Percentiles rank a stretch among this genome's conserved stretches.
These are phyloP conservation scores for Coemansia sp. DNA, from an alignment of 192 early-diverging fungal genomes.

Conservation along the genomic window DNA sequence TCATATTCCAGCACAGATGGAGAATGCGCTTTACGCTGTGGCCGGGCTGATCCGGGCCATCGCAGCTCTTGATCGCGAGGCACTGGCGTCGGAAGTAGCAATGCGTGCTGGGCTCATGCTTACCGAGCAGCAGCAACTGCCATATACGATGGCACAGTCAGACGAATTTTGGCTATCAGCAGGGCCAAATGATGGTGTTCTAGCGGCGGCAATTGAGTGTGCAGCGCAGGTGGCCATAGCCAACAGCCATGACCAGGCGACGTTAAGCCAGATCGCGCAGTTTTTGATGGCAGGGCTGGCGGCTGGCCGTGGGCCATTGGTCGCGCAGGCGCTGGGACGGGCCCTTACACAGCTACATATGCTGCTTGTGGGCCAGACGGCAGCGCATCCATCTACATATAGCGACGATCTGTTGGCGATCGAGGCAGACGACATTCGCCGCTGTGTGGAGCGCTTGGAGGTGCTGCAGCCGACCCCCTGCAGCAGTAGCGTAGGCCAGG, in stretches of 20 bases:
- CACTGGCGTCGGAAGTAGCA: conserved; percentile 12
- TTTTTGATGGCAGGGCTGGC: conserved; percentile 18
- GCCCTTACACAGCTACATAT: conserved; percentile 7
- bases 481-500: background rate
- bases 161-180: conserved; percentile 11
- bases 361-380: background rate
- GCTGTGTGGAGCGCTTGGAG: conserved; percentile 26
- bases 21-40: conserved; percentile 14
- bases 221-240: conserved; percentile 6
- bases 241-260: conserved; percentile 10
- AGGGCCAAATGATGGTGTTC: conserved; percentile 6
- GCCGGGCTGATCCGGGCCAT: conserved; percentile 14
- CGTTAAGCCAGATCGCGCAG: conserved; percentile 10
- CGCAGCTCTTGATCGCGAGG: conserved; percentile 4
- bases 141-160: background rate
- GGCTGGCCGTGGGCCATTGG: background rate
- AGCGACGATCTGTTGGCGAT: conserved; percentile 12
- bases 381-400: background rate
- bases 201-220: conserved; percentile 29
- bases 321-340: conserved; percentile 6
- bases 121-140: background rate
- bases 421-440: conserved; percentile 28
- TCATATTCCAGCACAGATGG: conserved; percentile 20
- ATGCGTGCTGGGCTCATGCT: conserved; percentile 2
- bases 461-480: conserved; percentile 1